Evolutionary conservation across 495 filamentous ascomycete species (phyloP), one percentile per base, ranked within the genome.

Genomic region (Friedmanniomyces simplex): DNA sequence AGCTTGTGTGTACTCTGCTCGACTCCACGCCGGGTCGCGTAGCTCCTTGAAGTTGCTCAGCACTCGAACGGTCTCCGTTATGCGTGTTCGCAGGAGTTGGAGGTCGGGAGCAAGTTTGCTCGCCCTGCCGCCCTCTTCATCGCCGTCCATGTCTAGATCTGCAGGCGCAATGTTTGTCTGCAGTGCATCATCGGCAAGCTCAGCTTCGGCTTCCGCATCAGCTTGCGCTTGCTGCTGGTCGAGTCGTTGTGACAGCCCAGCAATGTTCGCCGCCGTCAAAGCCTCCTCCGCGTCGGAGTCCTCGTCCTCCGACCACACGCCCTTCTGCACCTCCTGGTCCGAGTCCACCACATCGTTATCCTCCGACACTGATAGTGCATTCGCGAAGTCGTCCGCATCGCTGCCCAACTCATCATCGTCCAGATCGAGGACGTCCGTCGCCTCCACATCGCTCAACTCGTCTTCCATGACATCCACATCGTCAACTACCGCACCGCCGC

Each of bases 221-320:
- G 88, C 83, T 53, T 81, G 72, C 42, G 83, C 80, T 55, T 77
- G 76, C 61, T 87, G 74, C 59, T 79, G 71, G 65, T 97, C 90
- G 57, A 97, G 68, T 60, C 87, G 88, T 56, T 79, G 77, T 37
- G 93, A 89, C 47, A 98, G 74, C 39, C 93, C 93, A 63, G 83
- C 91, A 55, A 98, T 98, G 65, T 98, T 98, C 46, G 93, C 94
- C 0, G 93, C 94, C 2, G 89, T 98, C 54, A 98, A 76, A 66
- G 82, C 86, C 73, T 96, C 89, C 69, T 95, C 90, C 1, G 83
- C 85, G 63, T 95, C 90, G 0, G 84, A 87, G 39, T 89, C 82
- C 58, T 91, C 89, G 65, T 98, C 93, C 55, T 96, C 91, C 0
- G 93, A 97, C 75, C 95, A 98, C 73, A 93, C 85, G 37, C 64